Evolutionary conservation across 495 filamentous ascomycete genomes (phyloP).

Genomic region (Aspergillus ostianus): DNA sequence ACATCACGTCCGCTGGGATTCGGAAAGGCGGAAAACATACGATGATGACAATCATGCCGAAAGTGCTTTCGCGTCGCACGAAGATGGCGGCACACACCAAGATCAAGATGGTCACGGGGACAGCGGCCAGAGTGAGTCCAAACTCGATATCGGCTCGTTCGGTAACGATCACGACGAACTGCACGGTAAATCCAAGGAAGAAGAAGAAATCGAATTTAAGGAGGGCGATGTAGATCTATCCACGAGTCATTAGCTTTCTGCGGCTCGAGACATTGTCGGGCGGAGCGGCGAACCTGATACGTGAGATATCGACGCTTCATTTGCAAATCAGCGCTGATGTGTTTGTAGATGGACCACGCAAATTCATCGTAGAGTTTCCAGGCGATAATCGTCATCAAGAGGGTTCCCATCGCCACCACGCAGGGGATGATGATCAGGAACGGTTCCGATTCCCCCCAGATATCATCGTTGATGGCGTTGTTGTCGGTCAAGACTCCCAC

Average conservation of each 20-base stretch:
- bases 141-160: slow-evolving; percentile 69
- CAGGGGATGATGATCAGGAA: slow-evolving; percentile 83
- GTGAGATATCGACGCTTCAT: slow-evolving; percentile 96
- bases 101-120: slow-evolving; percentile 87
- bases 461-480: slow-evolving; percentile 35
- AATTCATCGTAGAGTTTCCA: slow-evolving; percentile 99
- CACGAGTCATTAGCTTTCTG: slow-evolving; percentile 24
- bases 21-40: slow-evolving; percentile 36
- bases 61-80: slow-evolving; percentile 75
- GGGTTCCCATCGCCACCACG: slow-evolving; percentile 72
- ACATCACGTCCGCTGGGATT: neutral
- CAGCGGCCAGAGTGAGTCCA: slow-evolving; percentile 79
- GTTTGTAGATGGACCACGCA: slow-evolving; percentile 98
- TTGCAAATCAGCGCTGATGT: slow-evolving; percentile 93
- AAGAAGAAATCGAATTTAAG: slow-evolving; percentile 99
- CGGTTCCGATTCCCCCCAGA: slow-evolving; percentile 69
- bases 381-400: slow-evolving; percentile 71
- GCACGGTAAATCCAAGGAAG: slow-evolving; percentile 96
- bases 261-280: neutral
- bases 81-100: slow-evolving; percentile 80
- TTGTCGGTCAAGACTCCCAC: slow-evolving; percentile 46
- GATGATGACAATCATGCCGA: slow-evolving; percentile 75
- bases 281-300: slow-evolving; percentile 70
- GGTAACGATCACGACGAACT: slow-evolving; percentile 91
- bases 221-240: slow-evolving; percentile 92